Percentiles rank a stretch among this genome's conserved stretches.
These are phyloP conservation scores for Mycocentrospora acerina DNA, from an alignment of 2,329 filamentous ascomycete genomes.

Conservation along the genomic window DNA sequence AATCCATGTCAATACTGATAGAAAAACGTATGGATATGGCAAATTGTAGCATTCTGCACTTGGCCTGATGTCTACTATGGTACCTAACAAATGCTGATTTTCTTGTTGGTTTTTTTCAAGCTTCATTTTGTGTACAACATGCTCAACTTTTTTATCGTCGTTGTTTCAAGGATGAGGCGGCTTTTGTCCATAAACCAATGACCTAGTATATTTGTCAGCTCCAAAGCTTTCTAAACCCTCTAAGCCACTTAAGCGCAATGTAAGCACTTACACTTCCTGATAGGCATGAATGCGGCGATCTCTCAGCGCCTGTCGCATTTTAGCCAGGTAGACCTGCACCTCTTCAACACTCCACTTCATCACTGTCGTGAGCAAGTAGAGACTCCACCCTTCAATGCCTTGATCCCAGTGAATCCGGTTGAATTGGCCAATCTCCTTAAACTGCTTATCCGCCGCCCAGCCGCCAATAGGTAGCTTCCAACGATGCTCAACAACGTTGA, in stretches of 20 bases:
- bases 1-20: too few species aligned
- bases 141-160: conserved; percentile 3
- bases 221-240: not conserved
- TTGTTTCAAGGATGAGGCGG: conserved; percentile 7
- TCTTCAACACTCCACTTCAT: conserved; percentile 46
- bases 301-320: conserved; percentile 26
- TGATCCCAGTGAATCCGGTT: conserved; percentile 30
- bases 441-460: conserved; percentile 40
- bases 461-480: conserved; percentile 36
- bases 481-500: conserved; percentile 51
- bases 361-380: conserved; percentile 22
- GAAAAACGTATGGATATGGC: too few species aligned
- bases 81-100: too few species aligned
- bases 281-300: conserved; percentile 32
- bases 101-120: too few species aligned
- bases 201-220: conserved; percentile 8
- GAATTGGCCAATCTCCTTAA: conserved; percentile 53
- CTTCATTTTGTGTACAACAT: not conserved
- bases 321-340: conserved; percentile 45
- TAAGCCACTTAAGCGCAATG: too few species aligned
- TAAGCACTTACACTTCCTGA: conserved; percentile 23
- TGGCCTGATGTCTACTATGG: too few species aligned
- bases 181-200: conserved; percentile 22
- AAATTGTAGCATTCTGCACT: too few species aligned
- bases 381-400: conserved; percentile 29